Conservation (phyloP, 2,329 filamentous ascomycete genomes). For the Xylaria sp. region DNA sequence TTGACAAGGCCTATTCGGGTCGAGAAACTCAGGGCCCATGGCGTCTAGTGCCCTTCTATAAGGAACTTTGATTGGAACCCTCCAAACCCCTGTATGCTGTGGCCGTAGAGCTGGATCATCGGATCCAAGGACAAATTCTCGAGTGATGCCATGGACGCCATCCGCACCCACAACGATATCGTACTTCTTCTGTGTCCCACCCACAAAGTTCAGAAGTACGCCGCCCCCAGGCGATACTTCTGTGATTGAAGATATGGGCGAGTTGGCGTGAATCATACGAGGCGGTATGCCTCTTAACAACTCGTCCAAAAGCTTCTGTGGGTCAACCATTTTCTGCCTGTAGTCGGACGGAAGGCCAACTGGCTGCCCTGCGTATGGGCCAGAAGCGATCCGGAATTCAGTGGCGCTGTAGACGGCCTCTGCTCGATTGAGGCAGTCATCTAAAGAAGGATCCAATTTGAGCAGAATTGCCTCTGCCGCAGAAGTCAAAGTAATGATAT, state of each 20-base stretch:
- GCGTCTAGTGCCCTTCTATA: conserved; percentile 42
- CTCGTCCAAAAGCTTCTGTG: conserved; percentile 45
- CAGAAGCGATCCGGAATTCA: conserved; percentile 40
- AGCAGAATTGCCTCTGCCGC: conserved; percentile 41
- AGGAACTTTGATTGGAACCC: conserved; percentile 44
- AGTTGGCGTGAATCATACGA: conserved; percentile 44
- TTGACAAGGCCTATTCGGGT: conserved; percentile 43
- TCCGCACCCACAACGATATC: conserved; percentile 49
- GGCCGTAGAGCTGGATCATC: conserved; percentile 40
- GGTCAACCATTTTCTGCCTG: conserved; percentile 42
- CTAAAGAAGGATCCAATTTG: conserved; percentile 44
- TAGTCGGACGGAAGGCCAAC: conserved; percentile 34
- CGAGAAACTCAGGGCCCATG: conserved; percentile 45
- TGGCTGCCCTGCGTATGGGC: conserved; percentile 40
- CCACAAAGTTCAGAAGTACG: conserved; percentile 42
- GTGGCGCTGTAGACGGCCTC: conserved; percentile 43
- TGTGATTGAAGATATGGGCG: conserved; percentile 43
- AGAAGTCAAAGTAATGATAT: conserved; percentile 39
- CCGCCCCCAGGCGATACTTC: conserved; percentile 37
- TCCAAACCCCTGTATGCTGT: conserved; percentile 46
- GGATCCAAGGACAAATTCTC: conserved; percentile 44
- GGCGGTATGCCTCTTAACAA: conserved; percentile 44
- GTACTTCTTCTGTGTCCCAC: conserved; percentile 47
- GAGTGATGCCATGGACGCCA: conserved; percentile 41
- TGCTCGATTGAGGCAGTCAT: conserved; percentile 43